Evolutionary conservation across 441 rosid genomes (phyloP).

Genomic region (Hura crepitans): DNA sequence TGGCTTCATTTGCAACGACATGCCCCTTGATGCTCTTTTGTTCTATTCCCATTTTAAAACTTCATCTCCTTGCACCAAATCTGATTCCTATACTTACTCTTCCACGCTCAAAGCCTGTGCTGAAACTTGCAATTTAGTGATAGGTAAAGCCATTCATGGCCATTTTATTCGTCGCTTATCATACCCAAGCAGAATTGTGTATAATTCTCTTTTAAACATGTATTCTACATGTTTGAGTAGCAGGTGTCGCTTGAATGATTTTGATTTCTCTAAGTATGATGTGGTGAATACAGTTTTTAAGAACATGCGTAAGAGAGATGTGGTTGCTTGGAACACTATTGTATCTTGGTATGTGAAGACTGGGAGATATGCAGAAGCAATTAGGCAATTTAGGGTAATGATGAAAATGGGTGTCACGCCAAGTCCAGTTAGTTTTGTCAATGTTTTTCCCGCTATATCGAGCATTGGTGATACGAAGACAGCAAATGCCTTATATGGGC

Average conservation of each 20-base stretch:
- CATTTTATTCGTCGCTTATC: conserved; percentile 65
- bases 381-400: conserved; percentile 56
- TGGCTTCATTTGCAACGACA: conserved; percentile 66
- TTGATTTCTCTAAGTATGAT: conserved; percentile 40
- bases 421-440: conserved; percentile 69
- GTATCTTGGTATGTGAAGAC: conserved; percentile 75
- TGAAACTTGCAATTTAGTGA: conserved; percentile 39
- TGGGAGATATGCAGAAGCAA: conserved; percentile 47
- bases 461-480: conserved; percentile 37
- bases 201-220: conserved; percentile 75
- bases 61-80: conserved; percentile 41
- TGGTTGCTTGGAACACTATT: conserved; percentile 74
- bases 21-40: conserved; percentile 65
- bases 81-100: conserved; percentile 80
- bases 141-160: conserved; percentile 69
- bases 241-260: conserved; percentile 20
- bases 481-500: conserved; percentile 53
- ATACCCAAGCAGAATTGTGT: conserved; percentile 63
- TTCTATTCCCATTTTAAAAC: conserved; percentile 64
- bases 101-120: conserved; percentile 81
- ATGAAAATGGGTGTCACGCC: conserved; percentile 61
- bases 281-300: conserved; percentile 55
- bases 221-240: conserved; percentile 57
- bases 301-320: conserved; percentile 63
- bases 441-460: conserved; percentile 65